A percentile compares a stretch with the other conserved stretches of the same genome.
phyloP scores from a whole-genome alignment of 2,329 filamentous ascomycete species.

The Botrytis galanthina region DNA sequence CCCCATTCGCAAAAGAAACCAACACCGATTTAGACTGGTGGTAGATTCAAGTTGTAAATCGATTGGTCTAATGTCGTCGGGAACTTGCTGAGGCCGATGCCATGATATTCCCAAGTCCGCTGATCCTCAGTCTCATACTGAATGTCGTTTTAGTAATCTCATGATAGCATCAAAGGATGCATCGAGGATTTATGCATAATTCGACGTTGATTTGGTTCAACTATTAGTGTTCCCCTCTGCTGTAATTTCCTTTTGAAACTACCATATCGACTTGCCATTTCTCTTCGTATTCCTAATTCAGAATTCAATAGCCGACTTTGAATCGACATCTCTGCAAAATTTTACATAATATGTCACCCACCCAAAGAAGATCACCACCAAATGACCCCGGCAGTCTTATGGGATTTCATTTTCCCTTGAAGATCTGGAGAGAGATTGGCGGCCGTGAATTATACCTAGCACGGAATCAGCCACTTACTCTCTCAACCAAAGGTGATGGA shows the following conservation, averaged over 20 bases:
- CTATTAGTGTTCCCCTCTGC: not conserved
- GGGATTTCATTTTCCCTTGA: constrained; percentile 6
- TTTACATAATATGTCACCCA: not conserved
- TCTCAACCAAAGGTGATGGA: constrained; percentile 19
- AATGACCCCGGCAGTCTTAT: constrained; percentile 1
- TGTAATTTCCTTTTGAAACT: not conserved
- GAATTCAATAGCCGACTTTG: not conserved
- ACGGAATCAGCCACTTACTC: not conserved
- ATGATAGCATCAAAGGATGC: not conserved
- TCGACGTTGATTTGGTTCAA: not conserved
- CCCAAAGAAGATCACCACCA: constrained; percentile 5
- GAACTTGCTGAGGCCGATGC: not conserved
- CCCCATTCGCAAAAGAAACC: not conserved
- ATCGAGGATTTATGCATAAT: not conserved
- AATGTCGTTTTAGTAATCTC: not conserved
- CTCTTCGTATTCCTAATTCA: not conserved
- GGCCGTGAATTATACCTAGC: not conserved
- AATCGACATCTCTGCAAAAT: not conserved
- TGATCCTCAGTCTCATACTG: not conserved
- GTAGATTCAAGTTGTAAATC: not conserved
- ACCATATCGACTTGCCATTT: not conserved
- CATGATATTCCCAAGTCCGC: not conserved
- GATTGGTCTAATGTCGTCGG: not conserved
- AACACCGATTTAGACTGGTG: not conserved
- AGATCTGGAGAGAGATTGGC: constrained; percentile 12